Base-by-base conservation (phyloP, 257 asterid species). In the Mitragyna speciosa region DNA sequence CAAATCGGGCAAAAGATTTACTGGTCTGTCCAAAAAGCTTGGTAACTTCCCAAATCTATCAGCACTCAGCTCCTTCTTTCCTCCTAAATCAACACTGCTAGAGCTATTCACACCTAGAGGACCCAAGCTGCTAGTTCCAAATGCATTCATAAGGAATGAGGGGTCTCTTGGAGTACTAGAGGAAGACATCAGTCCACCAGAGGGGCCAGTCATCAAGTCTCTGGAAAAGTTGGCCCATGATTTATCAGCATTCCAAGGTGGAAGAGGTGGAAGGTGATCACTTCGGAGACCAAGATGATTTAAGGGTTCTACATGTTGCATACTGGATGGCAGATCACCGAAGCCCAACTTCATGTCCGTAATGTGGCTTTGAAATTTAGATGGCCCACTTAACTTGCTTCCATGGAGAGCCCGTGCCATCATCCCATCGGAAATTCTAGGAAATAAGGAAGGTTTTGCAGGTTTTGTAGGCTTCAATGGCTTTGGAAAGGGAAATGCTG, bases 331-430 rank as follows among this genome's bases (percentile, higher is more conserved):
- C 52, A 82, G 84, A 80, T 91, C 92, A 74, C 92, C 87, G 71
- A 94, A 87, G 31, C 97, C 95, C 92, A 96, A 83, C 76, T 97
- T 90, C 94, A 94, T 94, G 82, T 94, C 97, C 19, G 97, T 92
- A 72, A 92, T 66, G 81, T 92, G 95, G 52, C 88, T 52, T 63
- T 85, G 98, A 69, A 88, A 89, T 76, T 86, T 91, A 81, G 80
- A n/a, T 47, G 89, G 86, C 75, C 87, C 94, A 41, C 87, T 85
- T 64, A 84, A 86, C 75, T 85, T 93, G 64, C 86, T 73, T 56
- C 93, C 94, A 22, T 92, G 94, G 84, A 91, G 45, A 70, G 90
- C 89, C 76, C 86, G 89, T 63, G 96, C 83, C 90, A 93, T 87
- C 91, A 92, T 87, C 74, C 88, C 99, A 80, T 94, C 97, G 39